Evolutionary conservation across 2,329 filamentous ascomycete species (phyloP).

Genomic region (Septoria petroselini): DNA sequence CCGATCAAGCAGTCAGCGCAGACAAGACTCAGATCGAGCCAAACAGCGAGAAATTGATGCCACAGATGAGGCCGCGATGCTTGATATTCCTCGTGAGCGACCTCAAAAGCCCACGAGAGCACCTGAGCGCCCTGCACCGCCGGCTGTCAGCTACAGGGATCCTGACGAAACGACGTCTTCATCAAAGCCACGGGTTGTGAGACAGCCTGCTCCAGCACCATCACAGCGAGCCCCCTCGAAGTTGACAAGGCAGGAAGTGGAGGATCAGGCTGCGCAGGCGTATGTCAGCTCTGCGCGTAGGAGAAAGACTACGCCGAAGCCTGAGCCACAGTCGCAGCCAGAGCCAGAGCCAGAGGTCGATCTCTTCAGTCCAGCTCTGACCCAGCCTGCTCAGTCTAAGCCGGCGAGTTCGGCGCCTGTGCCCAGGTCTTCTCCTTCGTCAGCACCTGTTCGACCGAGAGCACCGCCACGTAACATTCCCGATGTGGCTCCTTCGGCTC

Average conservation of each 20-base stretch:
- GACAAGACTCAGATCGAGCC: conserved; percentile 33
- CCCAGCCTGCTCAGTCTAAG: conserved; percentile 2
- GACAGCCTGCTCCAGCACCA: conserved; percentile 41
- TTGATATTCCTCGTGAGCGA: conserved; percentile 63
- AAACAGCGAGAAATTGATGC: conserved; percentile 29
- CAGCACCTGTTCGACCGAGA: conserved; percentile 45
- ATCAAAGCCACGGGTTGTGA: conserved; percentile 42
- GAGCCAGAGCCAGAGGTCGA: conserved; percentile 37
- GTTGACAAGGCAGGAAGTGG: conserved; percentile 68
- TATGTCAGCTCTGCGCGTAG: conserved; percentile 85
- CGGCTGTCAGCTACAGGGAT: conserved; percentile 25
- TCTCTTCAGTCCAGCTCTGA: conserved; percentile 35
- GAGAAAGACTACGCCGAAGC: conserved; percentile 60
- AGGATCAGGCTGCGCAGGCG: conserved; percentile 76
- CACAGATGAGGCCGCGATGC: conserved; percentile 66
- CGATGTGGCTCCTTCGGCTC: conserved; percentile 62
- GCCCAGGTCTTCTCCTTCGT: conserved; percentile 36
- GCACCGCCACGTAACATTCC: conserved; percentile 61
- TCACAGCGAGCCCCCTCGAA: conserved; percentile 51
- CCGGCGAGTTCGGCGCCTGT: conserved; percentile 16
- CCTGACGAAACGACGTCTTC: conserved; percentile 37
- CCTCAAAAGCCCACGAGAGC: conserved; percentile 44
- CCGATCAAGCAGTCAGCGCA: conserved; percentile 29
- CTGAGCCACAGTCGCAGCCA: conserved; percentile 31
- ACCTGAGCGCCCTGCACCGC: conserved; percentile 24